Percentiles rank a stretch among this genome's conserved stretches.
phyloP scores from a whole-genome alignment of 768 basidiomycete genomes.

The Mycena maculata region DNA sequence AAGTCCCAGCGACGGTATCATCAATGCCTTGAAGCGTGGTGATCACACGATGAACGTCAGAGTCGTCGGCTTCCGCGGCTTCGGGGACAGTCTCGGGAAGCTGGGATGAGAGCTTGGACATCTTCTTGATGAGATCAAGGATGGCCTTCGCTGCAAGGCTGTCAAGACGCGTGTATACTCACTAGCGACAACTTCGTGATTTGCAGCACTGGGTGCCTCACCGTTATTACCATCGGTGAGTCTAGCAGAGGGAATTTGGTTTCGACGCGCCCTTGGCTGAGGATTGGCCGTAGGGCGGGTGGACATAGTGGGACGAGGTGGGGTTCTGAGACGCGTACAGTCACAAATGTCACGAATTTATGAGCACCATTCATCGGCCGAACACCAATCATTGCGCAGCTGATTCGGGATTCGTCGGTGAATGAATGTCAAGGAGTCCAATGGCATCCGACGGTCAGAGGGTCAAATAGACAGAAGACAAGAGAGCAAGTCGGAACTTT shows the following conservation, averaged over 20 bases:
- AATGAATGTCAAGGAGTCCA: too few species aligned
- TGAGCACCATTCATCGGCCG: too few species aligned
- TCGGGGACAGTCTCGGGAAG: background rate
- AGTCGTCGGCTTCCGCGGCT: slow-evolving; percentile 1
- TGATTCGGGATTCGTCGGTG: too few species aligned
- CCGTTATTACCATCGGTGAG: background rate
- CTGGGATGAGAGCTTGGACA: background rate
- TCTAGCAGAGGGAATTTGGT: background rate
- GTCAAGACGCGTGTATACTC: background rate
- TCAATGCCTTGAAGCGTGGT: slow-evolving; percentile 10
- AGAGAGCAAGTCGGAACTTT: too few species aligned
- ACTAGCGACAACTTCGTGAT: background rate
- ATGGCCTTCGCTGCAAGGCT: background rate
- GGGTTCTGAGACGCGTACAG: too few species aligned
- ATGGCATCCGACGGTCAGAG: too few species aligned
- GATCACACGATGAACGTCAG: slow-evolving; percentile 28
- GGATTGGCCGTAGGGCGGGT: too few species aligned
- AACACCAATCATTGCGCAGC: too few species aligned
- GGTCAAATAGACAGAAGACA: too few species aligned
- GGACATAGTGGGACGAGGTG: too few species aligned
- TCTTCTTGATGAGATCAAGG: background rate
- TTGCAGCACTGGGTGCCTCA: background rate
- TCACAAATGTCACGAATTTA: too few species aligned
- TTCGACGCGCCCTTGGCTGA: too few species aligned
- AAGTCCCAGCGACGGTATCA: slow-evolving; percentile 17